phyloP scores from a whole-genome alignment of 352 stramenopile genomes.

The Elongisporangium anandrum region DNA sequence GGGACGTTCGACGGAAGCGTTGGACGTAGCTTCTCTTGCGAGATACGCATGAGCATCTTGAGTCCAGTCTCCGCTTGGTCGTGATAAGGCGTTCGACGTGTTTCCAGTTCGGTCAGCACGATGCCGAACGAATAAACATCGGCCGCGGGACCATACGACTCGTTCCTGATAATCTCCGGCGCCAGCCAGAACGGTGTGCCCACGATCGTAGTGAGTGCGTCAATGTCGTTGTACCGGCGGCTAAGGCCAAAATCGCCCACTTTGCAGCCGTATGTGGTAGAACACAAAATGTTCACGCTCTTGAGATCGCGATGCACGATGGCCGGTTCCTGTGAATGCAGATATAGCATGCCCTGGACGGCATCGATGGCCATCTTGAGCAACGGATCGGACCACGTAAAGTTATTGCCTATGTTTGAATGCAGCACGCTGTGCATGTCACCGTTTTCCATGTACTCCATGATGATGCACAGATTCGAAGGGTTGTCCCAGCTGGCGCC shows the following conservation, averaged over 20 bases:
- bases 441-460: slow-evolving; percentile 89
- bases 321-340: slow-evolving; percentile 79
- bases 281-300: slow-evolving; percentile 88
- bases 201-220: slow-evolving; percentile 80
- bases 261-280: slow-evolving; percentile 85
- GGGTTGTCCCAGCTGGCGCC: slow-evolving; percentile 86
- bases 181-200: slow-evolving; percentile 86
- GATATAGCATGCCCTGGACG: slow-evolving; percentile 84
- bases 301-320: slow-evolving; percentile 87
- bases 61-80: slow-evolving; percentile 66
- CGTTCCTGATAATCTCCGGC: slow-evolving; percentile 85
- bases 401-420: slow-evolving; percentile 70
- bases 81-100: slow-evolving; percentile 77
- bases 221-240: slow-evolving; percentile 74
- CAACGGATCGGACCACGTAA: slow-evolving; percentile 81
- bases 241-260: slow-evolving; percentile 86
- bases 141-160: slow-evolving; percentile 70
- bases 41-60: slow-evolving; percentile 79
- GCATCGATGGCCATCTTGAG: slow-evolving; percentile 86
- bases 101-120: slow-evolving; percentile 84
- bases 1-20: slow-evolving; percentile 64
- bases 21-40: slow-evolving; percentile 63
- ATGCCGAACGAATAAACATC: slow-evolving; percentile 90
- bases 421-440: slow-evolving; percentile 87
- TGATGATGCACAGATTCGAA: slow-evolving; percentile 86